Evolutionary conservation across 371 early-diverging fungal genomes (phyloP), one percentile per base, ranked within the genome.

Genomic region (Apophysomyces elegans): DNA sequence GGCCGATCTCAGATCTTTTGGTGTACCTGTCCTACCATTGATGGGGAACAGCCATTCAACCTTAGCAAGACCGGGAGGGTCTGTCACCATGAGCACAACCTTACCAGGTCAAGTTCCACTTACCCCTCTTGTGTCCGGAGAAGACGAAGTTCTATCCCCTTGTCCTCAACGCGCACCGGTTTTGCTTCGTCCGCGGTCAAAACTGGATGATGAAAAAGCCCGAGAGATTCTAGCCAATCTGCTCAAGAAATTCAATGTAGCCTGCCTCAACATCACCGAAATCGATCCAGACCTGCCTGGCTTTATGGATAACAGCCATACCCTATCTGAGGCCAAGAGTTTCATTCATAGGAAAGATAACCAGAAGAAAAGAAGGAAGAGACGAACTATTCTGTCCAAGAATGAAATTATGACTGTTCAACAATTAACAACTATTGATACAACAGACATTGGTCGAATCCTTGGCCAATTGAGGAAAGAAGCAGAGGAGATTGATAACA

Each of bases 271-370:
- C 21, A 26, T 50, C 8, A 35, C 62, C 5, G 62, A 57, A 3
- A 61, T 66, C 13, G 57, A 66, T 46, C 67, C 67, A 0, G 61
- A 58, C 18, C 41, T 16, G 36, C 67, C 67, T 4, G 16, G 37
- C 11, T 66, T 66, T 37, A 1, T 47, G 41, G 1, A 4, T 1
- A 41, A 18, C 4, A 16, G 37, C 37, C n/a, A 13, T 12, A 32
- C 8, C 39, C n/a, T 1, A 18, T 13, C 12, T 9, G n/a, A 13
- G 36, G 21, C 11, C 50, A 36, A 13, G 18, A 1, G 6, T 8
- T 7, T 41, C 11, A 41, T 4, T 13, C 5, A 41, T 13, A 41
- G 2, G 41, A 41, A 41, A 41, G 41, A 4, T 1, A 8, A 41
- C 8, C 8, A 41, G 41, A 41, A 5, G 41, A 41, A 13, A 11